These are phyloP conservation scores for Globisporangium alternatum DNA, from an alignment of 352 stramenopile species.

Conservation along the genomic window DNA sequence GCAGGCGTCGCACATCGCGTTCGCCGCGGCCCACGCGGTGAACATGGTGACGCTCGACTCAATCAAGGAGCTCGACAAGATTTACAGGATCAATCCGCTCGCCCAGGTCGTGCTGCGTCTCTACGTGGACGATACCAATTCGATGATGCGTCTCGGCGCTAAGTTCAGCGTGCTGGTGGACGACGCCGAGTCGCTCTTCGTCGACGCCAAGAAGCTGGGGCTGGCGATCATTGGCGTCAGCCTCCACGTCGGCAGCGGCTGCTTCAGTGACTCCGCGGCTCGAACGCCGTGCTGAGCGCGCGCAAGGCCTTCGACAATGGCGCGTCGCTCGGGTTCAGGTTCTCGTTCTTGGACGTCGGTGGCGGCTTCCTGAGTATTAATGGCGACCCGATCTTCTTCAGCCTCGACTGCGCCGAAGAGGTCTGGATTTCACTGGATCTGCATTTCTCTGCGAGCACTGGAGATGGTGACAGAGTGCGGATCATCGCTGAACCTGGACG, in stretches of 20 bases:
- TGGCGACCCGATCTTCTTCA: slow-evolving; percentile 72
- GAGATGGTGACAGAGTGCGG: slow-evolving; percentile 36
- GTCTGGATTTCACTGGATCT: slow-evolving; percentile 60
- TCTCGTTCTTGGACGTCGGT: slow-evolving; percentile 93
- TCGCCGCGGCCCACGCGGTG: slow-evolving; percentile 62
- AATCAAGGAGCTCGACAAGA: slow-evolving; percentile 91
- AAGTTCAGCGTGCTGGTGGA: slow-evolving; percentile 95
- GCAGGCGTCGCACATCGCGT: slow-evolving; percentile 86
- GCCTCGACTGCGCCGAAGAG: slow-evolving; percentile 63
- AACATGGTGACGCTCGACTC: slow-evolving; percentile 94
- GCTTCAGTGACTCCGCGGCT: slow-evolving; percentile 87
- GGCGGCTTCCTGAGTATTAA: slow-evolving; percentile 91
- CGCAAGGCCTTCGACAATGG: slow-evolving; percentile 91
- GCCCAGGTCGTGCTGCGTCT: slow-evolving; percentile 89
- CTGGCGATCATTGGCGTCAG: slow-evolving; percentile 90
- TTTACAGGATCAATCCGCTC: slow-evolving; percentile 80
- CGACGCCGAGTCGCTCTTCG: slow-evolving; percentile 85
- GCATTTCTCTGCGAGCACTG: slow-evolving; percentile 73
- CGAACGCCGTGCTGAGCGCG: slow-evolving; percentile 83
- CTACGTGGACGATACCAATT: slow-evolving; percentile 93
- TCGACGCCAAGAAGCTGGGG: slow-evolving; percentile 78
- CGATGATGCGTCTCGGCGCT: slow-evolving; percentile 87
- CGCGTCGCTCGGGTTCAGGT: slow-evolving; percentile 74
- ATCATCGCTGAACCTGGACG: slow-evolving; percentile 96
- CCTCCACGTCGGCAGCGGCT: slow-evolving; percentile 95